A percentile compares a stretch with the other conserved stretches of the same genome.
Conservation (phyloP, 306 rosid genomes). For the Canavalia gladiata region DNA sequence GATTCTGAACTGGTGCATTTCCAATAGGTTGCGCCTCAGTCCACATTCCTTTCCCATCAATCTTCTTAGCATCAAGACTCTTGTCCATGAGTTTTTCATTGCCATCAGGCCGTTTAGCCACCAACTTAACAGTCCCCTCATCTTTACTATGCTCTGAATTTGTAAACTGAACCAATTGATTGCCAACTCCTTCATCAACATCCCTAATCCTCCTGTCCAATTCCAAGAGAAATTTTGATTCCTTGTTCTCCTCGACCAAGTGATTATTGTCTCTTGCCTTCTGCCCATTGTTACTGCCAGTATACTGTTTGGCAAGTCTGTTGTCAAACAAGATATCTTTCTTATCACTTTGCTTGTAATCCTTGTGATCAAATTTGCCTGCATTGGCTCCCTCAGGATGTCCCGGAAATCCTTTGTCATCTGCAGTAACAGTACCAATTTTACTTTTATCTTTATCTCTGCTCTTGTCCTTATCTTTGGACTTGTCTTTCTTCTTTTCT, state of each 20-base stretch:
- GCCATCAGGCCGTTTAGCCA: conserved; percentile 60
- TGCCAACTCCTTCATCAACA: conserved; percentile 52
- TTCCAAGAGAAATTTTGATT: conserved; percentile 61
- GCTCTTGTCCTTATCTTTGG: conserved; percentile 36
- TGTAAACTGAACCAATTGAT: conserved; percentile 53
- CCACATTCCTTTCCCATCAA: conserved; percentile 55
- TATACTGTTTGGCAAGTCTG: conserved; percentile 55
- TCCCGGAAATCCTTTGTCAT: conserved; percentile 60
- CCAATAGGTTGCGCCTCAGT: conserved; percentile 55
- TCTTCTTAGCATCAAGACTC: conserved; percentile 54
- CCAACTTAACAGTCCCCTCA: conserved; percentile 63
- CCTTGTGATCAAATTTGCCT: conserved; percentile 59
- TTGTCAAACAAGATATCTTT: conserved; percentile 49
- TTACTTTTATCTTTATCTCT: conserved; percentile 62
- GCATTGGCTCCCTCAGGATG: conserved; percentile 48
- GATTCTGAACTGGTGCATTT: conserved; percentile 57
- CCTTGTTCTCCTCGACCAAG: conserved; percentile 55
- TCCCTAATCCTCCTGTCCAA: conserved; percentile 68
- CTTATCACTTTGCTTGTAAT: conserved; percentile 50
- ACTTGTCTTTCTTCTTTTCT: conserved; percentile 74
- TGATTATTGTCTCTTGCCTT: conserved; percentile 55
- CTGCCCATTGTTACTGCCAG: conserved; percentile 54
- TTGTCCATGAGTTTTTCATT: conserved; percentile 62
- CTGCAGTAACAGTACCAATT: conserved; percentile 48
- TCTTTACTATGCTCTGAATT: conserved; percentile 53